Evolutionary conservation across 495 filamentous ascomycete genomes (phyloP), one percentile per base, ranked within the genome.

Genomic region (Aspergillus baeticus): DNA sequence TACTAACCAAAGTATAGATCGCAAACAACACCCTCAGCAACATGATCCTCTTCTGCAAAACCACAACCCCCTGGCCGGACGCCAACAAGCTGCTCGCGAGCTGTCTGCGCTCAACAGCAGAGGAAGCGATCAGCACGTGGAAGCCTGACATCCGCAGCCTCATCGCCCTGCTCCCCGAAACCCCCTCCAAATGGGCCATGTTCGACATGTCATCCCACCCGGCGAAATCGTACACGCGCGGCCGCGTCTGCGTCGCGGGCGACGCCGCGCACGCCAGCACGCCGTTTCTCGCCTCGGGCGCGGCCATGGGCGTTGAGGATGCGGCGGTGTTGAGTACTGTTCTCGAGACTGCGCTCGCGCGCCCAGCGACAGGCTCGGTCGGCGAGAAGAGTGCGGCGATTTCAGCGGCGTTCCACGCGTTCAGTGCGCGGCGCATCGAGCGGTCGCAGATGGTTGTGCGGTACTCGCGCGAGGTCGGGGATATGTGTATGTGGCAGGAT

Each of bases 11-110:
- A 15, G 8, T 2, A 17, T 8, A 43, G 39, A 20, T 47, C 10
- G 66, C 60, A 10, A 23, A 51, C 10, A 46, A 52, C n/a, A 69
- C 58, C 5, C 49, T 75, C 0, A 41, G 80, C 13, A 81, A 81
- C 59, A 61, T 78, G 10, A 75, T 77, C 0, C 75, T 67, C 1
- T 55, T 55, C 21, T 77, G 79, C 55, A 55, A 67, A 5, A 65
- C 73, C 22, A 63, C 64, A 0, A 41, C 65, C 17, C 64, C 71
- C 10, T 80, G 77, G 77, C 10, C 55, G 5, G 21, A 48, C 4
- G 1, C 62, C 21, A 50, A 55, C n/a, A 69, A 53, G 44, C 45
- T 64, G 51, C 53, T 57, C 6, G 42, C 14, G 17, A 13, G 17
- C 0, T 36, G 47, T 11, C 6, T 5, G 10, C 31, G 20, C 8